Evolutionary conservation across 345 rosid genomes (phyloP), one percentile per base, ranked within the genome.

Genomic region (Lumnitzera racemosa): DNA sequence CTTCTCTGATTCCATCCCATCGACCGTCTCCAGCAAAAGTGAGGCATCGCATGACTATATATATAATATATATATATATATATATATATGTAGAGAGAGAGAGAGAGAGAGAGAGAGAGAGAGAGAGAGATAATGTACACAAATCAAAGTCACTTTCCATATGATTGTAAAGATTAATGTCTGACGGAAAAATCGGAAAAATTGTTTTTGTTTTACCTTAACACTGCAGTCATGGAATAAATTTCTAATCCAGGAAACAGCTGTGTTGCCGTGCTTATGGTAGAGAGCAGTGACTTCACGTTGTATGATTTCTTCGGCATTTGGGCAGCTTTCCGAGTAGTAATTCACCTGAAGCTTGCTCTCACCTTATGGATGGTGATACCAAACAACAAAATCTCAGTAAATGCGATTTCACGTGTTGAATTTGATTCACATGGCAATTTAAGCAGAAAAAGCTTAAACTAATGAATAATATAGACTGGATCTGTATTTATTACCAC

Each of bases 161-260:
- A 4, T 27, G 13, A 49, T 14, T 3, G 20, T 4, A 51, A 51
- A n/a, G 24, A 20, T 53, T 20, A 9, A 49, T 49, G 52, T 49
- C 12, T 49, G 20, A 14, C 3, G 52, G 15, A 49, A 14, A 49
- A 49, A 49, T 49, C 14, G 5, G n/a, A 5, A 4, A 36, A 36
- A 36, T 4, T 36, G 43, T 36, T 36, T 4, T 4, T 36, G 43
- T 49, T 47, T 17, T 69, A 88, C 90, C 78, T 83, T 66, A 17
- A 85, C 91, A 10, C 71, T 65, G 72, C 96, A 87, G 64, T 92
- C 96, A 53, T 89, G 96, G 75, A 92, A 92, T 75, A 92, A 89
- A 76, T 89, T 92, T 53, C 96, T 79, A 63, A 89, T 78, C 98
- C 94, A 92, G 6, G 96, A 87, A 25, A 92, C 83, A 13, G 96